Evolutionary conservation across 345 rosid genomes (phyloP).

Genomic region (Psidium friedrichsthalianum): DNA sequence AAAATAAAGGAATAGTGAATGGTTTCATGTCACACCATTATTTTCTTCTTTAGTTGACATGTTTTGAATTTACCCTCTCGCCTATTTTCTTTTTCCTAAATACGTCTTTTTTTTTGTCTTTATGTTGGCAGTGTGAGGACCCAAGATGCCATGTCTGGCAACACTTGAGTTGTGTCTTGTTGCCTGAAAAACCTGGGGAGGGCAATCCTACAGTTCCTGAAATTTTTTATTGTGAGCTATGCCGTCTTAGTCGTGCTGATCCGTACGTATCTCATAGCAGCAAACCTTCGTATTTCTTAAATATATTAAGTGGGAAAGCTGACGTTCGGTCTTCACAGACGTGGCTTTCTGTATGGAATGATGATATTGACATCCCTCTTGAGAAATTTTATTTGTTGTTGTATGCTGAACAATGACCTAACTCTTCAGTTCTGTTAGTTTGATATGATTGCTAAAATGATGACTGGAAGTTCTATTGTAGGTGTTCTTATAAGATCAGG

Average conservation of each 20-base stretch:
- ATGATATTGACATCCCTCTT: neutral
- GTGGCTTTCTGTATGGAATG: neutral
- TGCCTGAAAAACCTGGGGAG: slow-evolving; percentile 70
- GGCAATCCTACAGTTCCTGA: slow-evolving; percentile 58
- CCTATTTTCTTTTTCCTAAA: neutral
- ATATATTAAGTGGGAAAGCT: neutral
- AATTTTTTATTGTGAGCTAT: slow-evolving; percentile 70
- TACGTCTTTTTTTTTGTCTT: neutral
- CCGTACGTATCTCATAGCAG: slow-evolving; percentile 51
- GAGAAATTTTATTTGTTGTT: neutral
- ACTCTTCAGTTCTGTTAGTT: neutral
- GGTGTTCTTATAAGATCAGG: neutral
- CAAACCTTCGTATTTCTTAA: neutral
- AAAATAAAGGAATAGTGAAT: neutral
- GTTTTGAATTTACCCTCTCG: neutral
- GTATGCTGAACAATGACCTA: neutral
- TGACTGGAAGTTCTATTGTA: neutral
- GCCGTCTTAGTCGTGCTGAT: slow-evolving; percentile 89
- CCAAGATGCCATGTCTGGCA: slow-evolving; percentile 71
- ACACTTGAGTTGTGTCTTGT: slow-evolving; percentile 65
- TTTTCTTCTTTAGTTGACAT: neutral
- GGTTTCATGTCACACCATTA: neutral
- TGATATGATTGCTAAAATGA: neutral
- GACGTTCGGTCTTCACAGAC: neutral
- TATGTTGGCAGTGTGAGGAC: slow-evolving; percentile 67